These are phyloP conservation scores for Echites panduratus DNA, from an alignment of 257 asterid genomes.

Conservation along the genomic window DNA sequence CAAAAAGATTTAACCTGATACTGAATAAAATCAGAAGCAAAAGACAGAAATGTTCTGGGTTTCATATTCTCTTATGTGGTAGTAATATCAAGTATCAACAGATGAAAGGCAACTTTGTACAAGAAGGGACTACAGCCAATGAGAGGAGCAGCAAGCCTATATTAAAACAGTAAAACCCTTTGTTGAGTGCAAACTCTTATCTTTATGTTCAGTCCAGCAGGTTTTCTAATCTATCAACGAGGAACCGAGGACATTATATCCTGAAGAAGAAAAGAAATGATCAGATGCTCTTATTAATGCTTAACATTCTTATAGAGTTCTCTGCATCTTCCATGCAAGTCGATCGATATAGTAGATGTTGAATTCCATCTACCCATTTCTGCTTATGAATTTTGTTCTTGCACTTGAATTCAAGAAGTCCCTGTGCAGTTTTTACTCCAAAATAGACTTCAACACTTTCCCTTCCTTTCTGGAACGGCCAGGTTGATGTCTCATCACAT, in stretches of 20 bases:
- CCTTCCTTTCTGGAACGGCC: conserved; percentile 64
- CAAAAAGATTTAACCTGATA: neutral
- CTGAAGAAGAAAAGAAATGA: neutral
- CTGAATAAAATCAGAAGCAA: neutral
- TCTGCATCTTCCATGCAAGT: conserved; percentile 47
- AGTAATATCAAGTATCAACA: neutral
- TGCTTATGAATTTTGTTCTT: conserved; percentile 57
- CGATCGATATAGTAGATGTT: conserved; percentile 36
- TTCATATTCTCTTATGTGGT: neutral
- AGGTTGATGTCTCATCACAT: conserved; percentile 44
- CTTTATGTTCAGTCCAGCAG: neutral
- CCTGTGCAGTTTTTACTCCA: conserved; percentile 68
- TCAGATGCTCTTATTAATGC: conserved; percentile 36
- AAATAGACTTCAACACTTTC: conserved; percentile 57
- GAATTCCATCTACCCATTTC: conserved; percentile 70
- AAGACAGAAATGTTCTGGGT: neutral
- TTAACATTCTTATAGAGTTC: conserved; percentile 40
- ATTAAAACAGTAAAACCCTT: too few species aligned
- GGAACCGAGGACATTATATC: neutral
- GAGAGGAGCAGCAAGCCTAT: too few species aligned
- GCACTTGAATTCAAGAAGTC: conserved; percentile 79
- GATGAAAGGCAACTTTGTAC: conserved; percentile 8
- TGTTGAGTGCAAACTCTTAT: neutral
- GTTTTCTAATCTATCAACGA: neutral
- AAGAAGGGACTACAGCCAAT: neutral